Base-by-base conservation (phyloP, 441 rosid genomes). In the Flueggea neowawraea region DNA sequence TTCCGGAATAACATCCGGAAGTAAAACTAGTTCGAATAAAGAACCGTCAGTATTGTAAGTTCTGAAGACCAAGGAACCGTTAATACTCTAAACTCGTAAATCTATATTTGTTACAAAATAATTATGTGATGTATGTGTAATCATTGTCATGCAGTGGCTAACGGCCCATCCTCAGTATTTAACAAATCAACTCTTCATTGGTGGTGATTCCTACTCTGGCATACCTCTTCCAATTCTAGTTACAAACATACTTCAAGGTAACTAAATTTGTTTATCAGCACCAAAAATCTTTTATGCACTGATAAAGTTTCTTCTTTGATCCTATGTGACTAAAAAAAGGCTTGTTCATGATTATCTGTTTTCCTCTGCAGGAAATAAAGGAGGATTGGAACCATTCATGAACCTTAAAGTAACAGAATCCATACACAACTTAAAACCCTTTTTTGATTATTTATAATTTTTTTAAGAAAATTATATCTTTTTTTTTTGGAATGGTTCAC, bases 171-270 rank as follows among this genome's bases (percentile, higher is more conserved):
- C 81, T 0, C 78, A 83, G 45, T 85, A 87, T 56, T 45, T 62
- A 43, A 68, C 78, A 5, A 85, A 71, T 70, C 83, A 80, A 11
- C 22, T 89, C 36, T 91, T 81, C 36, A 57, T 87, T 6, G 80
- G 86, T n/a, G 96, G 96, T 16, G 89, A 85, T 69, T 91, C 96
- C 3, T 89, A 82, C 70, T 71, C 98, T 0, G 96, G 96, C 63
- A 12, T 71, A 0, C 64, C 63, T 33, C 67, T 89, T 52, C 98
- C 98, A 47, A 71, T 69, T 45, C 44, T 82, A 41, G 82, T 71
- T 6, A 17, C 51, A 16, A 14, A 65, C 9, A 16, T 65, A 54
- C 56, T 54, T 49, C 31, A 56, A n/a, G 68, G 68, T 65, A 65
- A 15, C 6, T 51, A 82, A 82, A 48, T 65, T 67, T 10, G 80